phyloP scores from a whole-genome alignment of 345 rosid species.

The Schrenkiella parvula region DNA sequence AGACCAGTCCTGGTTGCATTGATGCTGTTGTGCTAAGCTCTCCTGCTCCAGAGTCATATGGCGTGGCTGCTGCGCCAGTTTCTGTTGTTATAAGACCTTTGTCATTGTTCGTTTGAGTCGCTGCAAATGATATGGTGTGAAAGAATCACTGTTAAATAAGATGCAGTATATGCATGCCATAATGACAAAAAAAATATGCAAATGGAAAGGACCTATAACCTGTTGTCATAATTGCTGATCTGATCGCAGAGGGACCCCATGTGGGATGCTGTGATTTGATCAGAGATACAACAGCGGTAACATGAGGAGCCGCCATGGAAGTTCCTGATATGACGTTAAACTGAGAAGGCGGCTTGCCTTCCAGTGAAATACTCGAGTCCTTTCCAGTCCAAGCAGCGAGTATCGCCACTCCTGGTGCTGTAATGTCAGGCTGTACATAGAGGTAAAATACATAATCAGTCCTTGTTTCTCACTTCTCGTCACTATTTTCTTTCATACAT shows the following conservation, averaged over 20 bases:
- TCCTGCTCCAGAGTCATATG: slow-evolving; percentile 70
- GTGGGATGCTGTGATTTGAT: slow-evolving; percentile 57
- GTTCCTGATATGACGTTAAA: slow-evolving; percentile 69
- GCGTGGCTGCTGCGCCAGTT: slow-evolving; percentile 56
- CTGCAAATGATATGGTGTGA: slow-evolving; percentile 26
- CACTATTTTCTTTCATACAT: not conserved
- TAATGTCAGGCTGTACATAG: slow-evolving; percentile 69
- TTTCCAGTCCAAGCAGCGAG: slow-evolving; percentile 80
- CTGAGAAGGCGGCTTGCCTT: slow-evolving; percentile 42
- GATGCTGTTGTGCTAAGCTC: slow-evolving; percentile 51
- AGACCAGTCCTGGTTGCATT: slow-evolving; percentile 58
- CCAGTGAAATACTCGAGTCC: slow-evolving; percentile 31
- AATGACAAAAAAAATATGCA: not conserved
- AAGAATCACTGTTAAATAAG: not conserved
- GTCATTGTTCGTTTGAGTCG: slow-evolving; percentile 52
- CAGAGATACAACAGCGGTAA: slow-evolving; percentile 56
- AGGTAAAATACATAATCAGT: slow-evolving; percentile 7
- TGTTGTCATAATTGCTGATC: slow-evolving; percentile 85
- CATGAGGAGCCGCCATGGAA: slow-evolving; percentile 85
- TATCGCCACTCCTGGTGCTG: slow-evolving; percentile 74
- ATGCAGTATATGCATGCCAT: not conserved
- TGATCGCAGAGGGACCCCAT: slow-evolving; percentile 64
- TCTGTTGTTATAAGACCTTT: slow-evolving; percentile 51
- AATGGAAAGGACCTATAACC: slow-evolving; percentile 30
- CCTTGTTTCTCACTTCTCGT: too few relatives aligned